Evolutionary conservation across 805 yeast genomes (phyloP).

Genomic region (Geotrichum ghanense): DNA sequence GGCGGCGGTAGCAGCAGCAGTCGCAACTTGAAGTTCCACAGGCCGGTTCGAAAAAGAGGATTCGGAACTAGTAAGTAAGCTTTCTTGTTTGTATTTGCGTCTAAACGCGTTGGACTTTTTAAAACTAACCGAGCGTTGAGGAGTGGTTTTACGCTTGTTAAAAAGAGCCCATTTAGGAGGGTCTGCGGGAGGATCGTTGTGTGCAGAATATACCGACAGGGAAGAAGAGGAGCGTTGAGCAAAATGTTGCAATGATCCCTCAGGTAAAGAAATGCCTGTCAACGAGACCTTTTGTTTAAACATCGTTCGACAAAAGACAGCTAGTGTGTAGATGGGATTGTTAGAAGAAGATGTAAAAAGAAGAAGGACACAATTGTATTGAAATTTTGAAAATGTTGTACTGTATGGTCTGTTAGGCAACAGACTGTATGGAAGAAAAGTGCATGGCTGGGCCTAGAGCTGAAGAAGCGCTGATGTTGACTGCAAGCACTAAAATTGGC

Average conservation of each 20-base stretch:
- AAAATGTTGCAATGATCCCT: background rate
- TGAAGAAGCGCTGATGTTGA: no score
- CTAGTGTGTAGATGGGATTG: no score
- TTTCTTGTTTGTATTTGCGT: background rate
- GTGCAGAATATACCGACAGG: background rate
- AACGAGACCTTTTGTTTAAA: background rate
- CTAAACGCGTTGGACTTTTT: background rate
- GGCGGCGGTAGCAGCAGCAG: background rate
- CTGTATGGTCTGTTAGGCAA: no score
- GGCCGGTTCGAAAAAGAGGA: background rate
- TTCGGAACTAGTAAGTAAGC: no score
- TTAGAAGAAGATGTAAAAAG: no score
- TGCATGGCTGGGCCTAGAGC: no score
- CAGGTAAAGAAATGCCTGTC: background rate
- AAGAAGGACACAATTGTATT: no score
- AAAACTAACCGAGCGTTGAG: background rate
- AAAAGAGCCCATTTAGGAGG: background rate
- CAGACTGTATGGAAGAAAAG: no score
- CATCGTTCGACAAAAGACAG: no score
- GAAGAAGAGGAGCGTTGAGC: slow-evolving; percentile 1
- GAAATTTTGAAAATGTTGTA: no score
- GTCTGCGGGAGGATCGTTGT: background rate
- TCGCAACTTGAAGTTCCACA: background rate
- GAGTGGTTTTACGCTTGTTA: background rate
- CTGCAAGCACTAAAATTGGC: no score